Percentiles rank a stretch among this genome's conserved stretches.
Evolutionary conservation across 2,329 filamentous ascomycete genomes (phyloP).

Genomic region (Apiospora hydei): DNA sequence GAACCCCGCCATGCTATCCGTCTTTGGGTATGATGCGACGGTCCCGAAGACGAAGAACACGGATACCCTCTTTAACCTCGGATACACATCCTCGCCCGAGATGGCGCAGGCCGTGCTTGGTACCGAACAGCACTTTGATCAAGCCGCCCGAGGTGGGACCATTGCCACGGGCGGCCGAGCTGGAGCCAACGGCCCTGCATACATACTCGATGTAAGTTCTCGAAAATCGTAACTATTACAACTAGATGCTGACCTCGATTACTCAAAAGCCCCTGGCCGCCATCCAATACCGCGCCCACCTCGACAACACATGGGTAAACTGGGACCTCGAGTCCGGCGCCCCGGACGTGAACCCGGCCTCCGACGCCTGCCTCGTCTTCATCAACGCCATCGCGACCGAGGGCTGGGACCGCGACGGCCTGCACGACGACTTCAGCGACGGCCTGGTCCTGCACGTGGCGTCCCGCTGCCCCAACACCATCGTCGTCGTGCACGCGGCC

Average conservation of each 20-base stretch:
- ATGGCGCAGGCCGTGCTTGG: constrained; percentile 55
- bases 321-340: constrained; percentile 59
- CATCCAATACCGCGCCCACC: constrained; percentile 59
- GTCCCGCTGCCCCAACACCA: constrained; percentile 64
- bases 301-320: constrained; percentile 64
- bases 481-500: constrained; percentile 70
- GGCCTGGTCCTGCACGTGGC: constrained; percentile 66
- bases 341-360: constrained; percentile 53
- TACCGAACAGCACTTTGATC: constrained; percentile 52
- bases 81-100: constrained; percentile 55
- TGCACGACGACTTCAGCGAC: constrained; percentile 75
- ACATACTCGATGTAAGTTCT: constrained; percentile 53
- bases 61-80: constrained; percentile 51
- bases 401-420: constrained; percentile 70
- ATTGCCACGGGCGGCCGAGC: constrained; percentile 60
- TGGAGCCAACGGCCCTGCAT: constrained; percentile 57
- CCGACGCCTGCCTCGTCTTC: constrained; percentile 71
- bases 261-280: constrained; percentile 60
- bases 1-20: constrained; percentile 61
- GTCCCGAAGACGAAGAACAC: constrained; percentile 56
- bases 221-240: not conserved
- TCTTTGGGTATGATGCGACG: constrained; percentile 71
- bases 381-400: constrained; percentile 79
- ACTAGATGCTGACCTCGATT: constrained; percentile 33
- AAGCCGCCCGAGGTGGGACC: constrained; percentile 58